Conservation (phyloP, 1,139 yeast genomes). For the Candida sanyaensis region DNA sequence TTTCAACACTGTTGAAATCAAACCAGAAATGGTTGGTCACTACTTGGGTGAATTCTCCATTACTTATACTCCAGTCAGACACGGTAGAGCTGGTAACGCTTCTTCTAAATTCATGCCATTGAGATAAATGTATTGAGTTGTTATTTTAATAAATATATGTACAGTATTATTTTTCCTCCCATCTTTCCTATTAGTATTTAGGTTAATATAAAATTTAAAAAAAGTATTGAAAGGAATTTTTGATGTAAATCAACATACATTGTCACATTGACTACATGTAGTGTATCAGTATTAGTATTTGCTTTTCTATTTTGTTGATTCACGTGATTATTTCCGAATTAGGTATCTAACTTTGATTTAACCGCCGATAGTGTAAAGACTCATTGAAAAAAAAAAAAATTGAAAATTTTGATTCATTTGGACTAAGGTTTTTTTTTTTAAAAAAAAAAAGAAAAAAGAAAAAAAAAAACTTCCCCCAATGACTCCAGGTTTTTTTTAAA, state of each 20-base stretch:
- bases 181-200: neutral
- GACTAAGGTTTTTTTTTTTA: too few species aligned
- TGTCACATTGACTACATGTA: too few species aligned
- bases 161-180: neutral
- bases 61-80: conserved; percentile 99
- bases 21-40: conserved; percentile 99
- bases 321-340: neutral
- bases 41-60: conserved; percentile 99
- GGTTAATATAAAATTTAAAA: neutral
- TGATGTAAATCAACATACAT: too few species aligned
- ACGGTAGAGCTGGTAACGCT: conserved; percentile 99
- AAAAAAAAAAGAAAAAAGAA: too few species aligned
- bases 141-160: neutral
- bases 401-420: too few species aligned
- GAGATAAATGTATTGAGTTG: conserved; percentile 30
- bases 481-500: neutral
- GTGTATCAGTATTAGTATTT: too few species aligned
- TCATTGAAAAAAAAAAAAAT: neutral
- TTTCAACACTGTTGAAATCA: conserved; percentile 98
- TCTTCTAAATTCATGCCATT: conserved; percentile 82
- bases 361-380: neutral
- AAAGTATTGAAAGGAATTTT: neutral
- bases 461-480: neutral
- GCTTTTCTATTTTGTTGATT: neutral
- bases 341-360: neutral